A percentile compares a stretch with the other conserved stretches of the same genome.
These are phyloP conservation scores for Kwoniella shandongensis DNA, from an alignment of 768 basidiomycete species.

Conservation along the genomic window DNA sequence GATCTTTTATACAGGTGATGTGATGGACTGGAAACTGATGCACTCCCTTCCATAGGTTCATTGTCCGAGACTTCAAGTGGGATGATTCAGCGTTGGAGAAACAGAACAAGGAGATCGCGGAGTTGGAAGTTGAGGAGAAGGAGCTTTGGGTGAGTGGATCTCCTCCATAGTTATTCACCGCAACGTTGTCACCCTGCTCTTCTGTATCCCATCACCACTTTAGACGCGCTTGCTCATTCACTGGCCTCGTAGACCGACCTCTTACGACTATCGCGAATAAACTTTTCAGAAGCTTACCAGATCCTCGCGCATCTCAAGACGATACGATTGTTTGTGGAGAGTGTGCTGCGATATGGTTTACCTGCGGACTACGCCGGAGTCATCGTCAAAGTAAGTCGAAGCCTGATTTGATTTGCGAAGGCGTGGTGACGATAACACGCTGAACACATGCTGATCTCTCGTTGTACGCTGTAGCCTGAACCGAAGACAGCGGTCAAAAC, in stretches of 20 bases:
- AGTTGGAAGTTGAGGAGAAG: slow-evolving; percentile 82
- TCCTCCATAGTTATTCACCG: too few species aligned
- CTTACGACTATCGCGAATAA: slow-evolving; percentile 81
- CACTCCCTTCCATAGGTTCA: too few species aligned
- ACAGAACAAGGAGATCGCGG: slow-evolving; percentile 71
- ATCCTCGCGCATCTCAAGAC: slow-evolving; percentile 90
- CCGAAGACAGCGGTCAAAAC: slow-evolving; percentile 78
- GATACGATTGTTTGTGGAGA: slow-evolving; percentile 86
- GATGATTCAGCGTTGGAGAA: slow-evolving; percentile 77
- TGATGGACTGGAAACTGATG: too few species aligned
- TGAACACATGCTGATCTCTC: too few species aligned
- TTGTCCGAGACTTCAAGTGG: slow-evolving; percentile 89
- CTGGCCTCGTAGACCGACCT: slow-evolving; percentile 71
- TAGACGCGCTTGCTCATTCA: not conserved
- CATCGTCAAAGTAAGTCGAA: slow-evolving; percentile 66
- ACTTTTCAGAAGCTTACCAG: slow-evolving; percentile 96
- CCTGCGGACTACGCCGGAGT: slow-evolving; percentile 87
- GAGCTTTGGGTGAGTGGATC: slow-evolving; percentile 81
- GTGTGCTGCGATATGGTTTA: slow-evolving; percentile 89
- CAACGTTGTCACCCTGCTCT: not conserved
- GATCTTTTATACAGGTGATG: too few species aligned
- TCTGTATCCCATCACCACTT: not conserved
- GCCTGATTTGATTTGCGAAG: too few species aligned
- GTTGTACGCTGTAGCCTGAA: slow-evolving; percentile 66
- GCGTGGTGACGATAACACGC: too few species aligned